phyloP scores from a whole-genome alignment of 352 stramenopile species.

The Globisporangium perplexum region DNA sequence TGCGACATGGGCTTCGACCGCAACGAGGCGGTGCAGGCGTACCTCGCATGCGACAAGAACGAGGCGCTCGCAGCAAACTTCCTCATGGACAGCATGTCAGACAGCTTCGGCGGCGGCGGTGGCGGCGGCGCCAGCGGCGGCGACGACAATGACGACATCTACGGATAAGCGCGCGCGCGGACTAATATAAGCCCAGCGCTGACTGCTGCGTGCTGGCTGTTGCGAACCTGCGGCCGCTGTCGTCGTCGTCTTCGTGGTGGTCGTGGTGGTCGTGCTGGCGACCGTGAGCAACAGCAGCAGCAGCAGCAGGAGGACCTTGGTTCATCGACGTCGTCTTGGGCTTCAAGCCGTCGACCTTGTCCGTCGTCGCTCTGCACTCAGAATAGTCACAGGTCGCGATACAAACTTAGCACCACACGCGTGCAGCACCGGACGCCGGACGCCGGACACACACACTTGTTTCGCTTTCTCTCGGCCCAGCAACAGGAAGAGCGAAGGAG shows the following conservation, averaged over 20 bases:
- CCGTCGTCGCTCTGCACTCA: not conserved
- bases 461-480: not conserved
- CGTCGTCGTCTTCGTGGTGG: not conserved
- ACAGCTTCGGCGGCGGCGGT: constrained; percentile 43
- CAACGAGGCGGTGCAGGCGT: constrained; percentile 94
- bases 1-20: constrained; percentile 88
- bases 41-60: constrained; percentile 99
- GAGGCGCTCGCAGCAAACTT: constrained; percentile 98
- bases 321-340: too few species aligned
- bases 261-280: not conserved
- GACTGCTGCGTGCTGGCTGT: not conserved
- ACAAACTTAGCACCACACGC: too few species aligned
- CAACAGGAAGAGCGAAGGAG: not conserved
- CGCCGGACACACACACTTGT: too few species aligned
- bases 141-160: constrained; percentile 87
- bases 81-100: constrained; percentile 93
- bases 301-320: too few species aligned
- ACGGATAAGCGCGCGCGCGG: constrained; percentile 43
- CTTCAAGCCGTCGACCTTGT: too few species aligned
- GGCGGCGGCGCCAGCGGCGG: constrained; percentile 29
- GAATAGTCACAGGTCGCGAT: too few species aligned
- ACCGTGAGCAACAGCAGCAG: too few species aligned
- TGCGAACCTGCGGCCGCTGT: not conserved
- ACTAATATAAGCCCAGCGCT: not conserved
- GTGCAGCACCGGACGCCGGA: too few species aligned